phyloP scores from a whole-genome alignment of 1,139 yeast genomes.

The Meyerozyma guilliermondii region DNA sequence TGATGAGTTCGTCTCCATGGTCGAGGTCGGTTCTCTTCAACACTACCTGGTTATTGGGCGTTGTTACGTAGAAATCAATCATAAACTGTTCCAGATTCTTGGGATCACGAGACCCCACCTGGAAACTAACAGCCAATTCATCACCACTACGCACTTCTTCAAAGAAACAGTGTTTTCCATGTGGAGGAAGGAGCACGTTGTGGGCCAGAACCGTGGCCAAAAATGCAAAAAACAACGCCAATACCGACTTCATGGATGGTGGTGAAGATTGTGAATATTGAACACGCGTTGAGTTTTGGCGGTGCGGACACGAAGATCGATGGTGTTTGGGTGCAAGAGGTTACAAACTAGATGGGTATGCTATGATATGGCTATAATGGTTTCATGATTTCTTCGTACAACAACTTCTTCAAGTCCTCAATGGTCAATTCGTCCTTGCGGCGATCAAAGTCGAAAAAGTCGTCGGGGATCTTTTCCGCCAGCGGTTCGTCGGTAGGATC shows the following conservation, averaged over 20 bases:
- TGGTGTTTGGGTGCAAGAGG: background rate
- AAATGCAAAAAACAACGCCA: conserved; percentile 3
- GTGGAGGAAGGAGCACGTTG: conserved; percentile 77
- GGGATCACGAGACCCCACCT: conserved; percentile 89
- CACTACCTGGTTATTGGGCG: conserved; percentile 56
- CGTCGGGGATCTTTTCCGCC: conserved; percentile 67
- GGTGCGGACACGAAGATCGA: background rate
- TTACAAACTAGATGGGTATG: background rate
- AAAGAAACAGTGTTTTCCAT: conserved; percentile 84
- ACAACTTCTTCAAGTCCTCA: conserved; percentile 63
- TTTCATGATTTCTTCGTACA: conserved; percentile 57
- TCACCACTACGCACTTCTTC: conserved; percentile 81
- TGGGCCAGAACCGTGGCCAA: conserved; percentile 48
- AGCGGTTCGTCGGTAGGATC: conserved; percentile 81
- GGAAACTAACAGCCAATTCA: conserved; percentile 84
- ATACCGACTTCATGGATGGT: background rate
- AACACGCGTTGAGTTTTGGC: conserved; percentile 1
- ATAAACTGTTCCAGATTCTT: conserved; percentile 69
- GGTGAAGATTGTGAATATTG: background rate
- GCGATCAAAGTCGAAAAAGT: conserved; percentile 79
- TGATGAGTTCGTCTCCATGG: conserved; percentile 75
- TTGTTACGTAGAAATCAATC: conserved; percentile 63
- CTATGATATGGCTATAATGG: conserved; percentile 14
- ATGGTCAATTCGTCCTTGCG: conserved; percentile 65
- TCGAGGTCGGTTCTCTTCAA: conserved; percentile 52